Evolutionary conservation across 768 basidiomycete species (phyloP), one percentile per base, ranked within the genome.

Genomic region (Leccinum variicolor): DNA sequence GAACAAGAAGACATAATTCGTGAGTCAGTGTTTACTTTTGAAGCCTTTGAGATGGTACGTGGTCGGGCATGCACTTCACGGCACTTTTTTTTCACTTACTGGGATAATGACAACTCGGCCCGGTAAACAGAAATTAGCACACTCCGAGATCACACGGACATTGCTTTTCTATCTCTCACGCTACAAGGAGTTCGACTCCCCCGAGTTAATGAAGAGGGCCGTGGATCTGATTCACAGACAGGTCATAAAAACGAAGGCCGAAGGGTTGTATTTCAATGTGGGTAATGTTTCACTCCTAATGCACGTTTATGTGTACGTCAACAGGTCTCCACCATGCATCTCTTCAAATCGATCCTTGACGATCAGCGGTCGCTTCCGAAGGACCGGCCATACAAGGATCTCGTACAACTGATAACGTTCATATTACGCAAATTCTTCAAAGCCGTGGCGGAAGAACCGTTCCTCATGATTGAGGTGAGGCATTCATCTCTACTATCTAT

Each of bases 341-440:
- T 98, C 43, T 98, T 98, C 83, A 90, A 90, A 72, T 75, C 82
- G 19, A 89, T 98, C 62, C 75, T 98, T 50, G 86, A 87, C 58
- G 89, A 93, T 69, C 85, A 91, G 69, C 83, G 84, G 64, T 81
- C 86, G 11, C 77, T 93, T 55, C 92, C 94, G 56, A 84, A 83
- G 53, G 87, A 90, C 50, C 86, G 86, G 60, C 79, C 92, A 2
- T 80, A 83, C 76, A 89, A 89, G 64, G 97, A 98, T 73, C 84
- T 98, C 50, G 71, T 92, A 54, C 81, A 82, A 54, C 75, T 98
- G 34, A 86, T 98, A 76, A 90, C 86, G 66, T 99, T 82, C 74
- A 79, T 98, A 59, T 79, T 98, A 57, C 85, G 92, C 25, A 86
- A 89, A 69, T 98, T 98, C 79, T 98, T 99, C 85, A 98, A 97